These are phyloP conservation scores for Xylaria sp. DNA, from an alignment of 2,329 filamentous ascomycete genomes.

Conservation along the genomic window DNA sequence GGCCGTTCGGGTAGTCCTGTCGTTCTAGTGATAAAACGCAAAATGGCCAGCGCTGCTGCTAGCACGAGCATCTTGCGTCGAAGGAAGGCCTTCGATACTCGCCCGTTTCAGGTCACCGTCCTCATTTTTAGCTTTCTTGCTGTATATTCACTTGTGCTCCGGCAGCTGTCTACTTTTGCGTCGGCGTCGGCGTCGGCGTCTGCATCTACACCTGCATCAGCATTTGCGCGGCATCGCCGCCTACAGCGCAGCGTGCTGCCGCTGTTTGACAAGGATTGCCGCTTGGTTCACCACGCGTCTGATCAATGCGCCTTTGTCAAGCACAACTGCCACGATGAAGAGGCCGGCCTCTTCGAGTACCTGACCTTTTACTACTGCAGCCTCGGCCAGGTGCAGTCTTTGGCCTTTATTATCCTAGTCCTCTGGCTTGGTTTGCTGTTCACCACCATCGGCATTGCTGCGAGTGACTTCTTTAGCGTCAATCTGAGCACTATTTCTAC, in stretches of 20 bases:
- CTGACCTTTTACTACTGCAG: conserved; percentile 91
- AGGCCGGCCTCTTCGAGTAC: conserved; percentile 90
- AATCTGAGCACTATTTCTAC: conserved; percentile 93
- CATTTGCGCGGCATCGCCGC: conserved; percentile 33
- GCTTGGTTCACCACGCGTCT: conserved; percentile 77
- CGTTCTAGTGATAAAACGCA: conserved; percentile 10
- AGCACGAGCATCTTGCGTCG: conserved; percentile 24
- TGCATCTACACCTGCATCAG: conserved; percentile 1
- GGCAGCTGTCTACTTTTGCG: conserved; percentile 19
- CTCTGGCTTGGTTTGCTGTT: conserved; percentile 91
- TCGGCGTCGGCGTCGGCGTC: conserved; percentile 12
- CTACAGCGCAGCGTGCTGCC: conserved; percentile 34
- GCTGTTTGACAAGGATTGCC: conserved; percentile 68
- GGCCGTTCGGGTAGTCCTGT: background rate
- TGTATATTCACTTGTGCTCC: conserved; percentile 56
- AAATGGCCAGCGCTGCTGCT: conserved; percentile 21
- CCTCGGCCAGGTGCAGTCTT: conserved; percentile 72
- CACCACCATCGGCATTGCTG: conserved; percentile 96
- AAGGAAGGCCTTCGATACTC: conserved; percentile 55
- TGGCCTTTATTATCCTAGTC: conserved; percentile 83
- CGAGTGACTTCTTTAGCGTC: conserved; percentile 98
- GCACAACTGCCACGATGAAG: conserved; percentile 85
- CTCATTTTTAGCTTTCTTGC: conserved; percentile 60
- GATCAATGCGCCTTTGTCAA: conserved; percentile 91
- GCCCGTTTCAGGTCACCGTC: conserved; percentile 63